These are phyloP conservation scores for Pyricularia grisea DNA, from an alignment of 2,329 filamentous ascomycete species.

Conservation along the genomic window DNA sequence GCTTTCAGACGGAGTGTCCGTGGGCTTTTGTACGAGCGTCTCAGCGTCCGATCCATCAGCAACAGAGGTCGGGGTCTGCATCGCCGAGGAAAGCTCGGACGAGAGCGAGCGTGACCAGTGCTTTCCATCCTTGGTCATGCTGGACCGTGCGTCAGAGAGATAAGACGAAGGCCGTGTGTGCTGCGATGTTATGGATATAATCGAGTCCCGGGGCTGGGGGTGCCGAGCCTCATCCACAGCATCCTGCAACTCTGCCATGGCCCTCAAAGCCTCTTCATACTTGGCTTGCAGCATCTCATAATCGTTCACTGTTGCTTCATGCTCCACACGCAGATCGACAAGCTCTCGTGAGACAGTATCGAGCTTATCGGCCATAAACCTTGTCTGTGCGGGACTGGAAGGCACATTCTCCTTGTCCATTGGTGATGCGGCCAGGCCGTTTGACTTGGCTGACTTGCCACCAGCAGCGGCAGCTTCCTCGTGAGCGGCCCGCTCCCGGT, in stretches of 20 bases:
- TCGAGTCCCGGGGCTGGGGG: constrained; percentile 43
- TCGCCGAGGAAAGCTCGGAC: constrained; percentile 83
- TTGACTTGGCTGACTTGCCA: constrained; percentile 3
- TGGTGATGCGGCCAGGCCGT: constrained; percentile 12
- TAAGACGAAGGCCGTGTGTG: constrained; percentile 65
- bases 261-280: constrained; percentile 80
- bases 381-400: constrained; percentile 68
- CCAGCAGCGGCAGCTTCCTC: not conserved
- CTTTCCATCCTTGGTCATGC: constrained; percentile 54
- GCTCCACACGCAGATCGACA: constrained; percentile 80
- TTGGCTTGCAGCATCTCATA: constrained; percentile 76
- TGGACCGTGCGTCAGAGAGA: constrained; percentile 68
- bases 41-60: constrained; percentile 54
- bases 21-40: constrained; percentile 36
- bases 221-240: constrained; percentile 70
- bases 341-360: constrained; percentile 88
- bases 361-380: constrained; percentile 84
- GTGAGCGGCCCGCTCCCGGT: constrained; percentile 6
- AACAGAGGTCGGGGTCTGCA: constrained; percentile 58
- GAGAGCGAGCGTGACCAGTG: constrained; percentile 78
- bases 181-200: constrained; percentile 43
- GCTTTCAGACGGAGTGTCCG: not conserved
- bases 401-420: constrained; percentile 26
- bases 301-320: constrained; percentile 74
- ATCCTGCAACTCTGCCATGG: constrained; percentile 78